phyloP scores from a whole-genome alignment of 768 basidiomycete species.

The Termitomyces sp. region DNA sequence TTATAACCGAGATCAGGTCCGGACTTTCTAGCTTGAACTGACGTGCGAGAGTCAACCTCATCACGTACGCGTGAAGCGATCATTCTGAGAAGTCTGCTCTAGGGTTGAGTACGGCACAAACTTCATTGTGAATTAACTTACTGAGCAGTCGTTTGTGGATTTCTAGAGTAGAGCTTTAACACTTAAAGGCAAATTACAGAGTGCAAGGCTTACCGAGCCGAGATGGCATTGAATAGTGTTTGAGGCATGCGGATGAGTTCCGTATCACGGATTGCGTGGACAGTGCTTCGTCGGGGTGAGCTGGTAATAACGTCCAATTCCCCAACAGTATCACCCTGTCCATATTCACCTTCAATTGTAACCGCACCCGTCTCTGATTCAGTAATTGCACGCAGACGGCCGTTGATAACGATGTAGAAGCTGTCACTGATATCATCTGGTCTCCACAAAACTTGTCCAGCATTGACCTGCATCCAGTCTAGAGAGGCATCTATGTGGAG shows the following conservation, averaged over 20 bases:
- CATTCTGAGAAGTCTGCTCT: constrained; percentile 64
- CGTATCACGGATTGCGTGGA: constrained; percentile 97
- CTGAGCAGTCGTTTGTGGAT: constrained; percentile 84
- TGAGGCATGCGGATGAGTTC: constrained; percentile 96
- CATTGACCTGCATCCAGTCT: constrained; percentile 97
- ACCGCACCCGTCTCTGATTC: constrained; percentile 77
- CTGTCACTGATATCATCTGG: constrained; percentile 89
- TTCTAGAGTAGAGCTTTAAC: constrained; percentile 34
- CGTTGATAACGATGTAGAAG: constrained; percentile 98
- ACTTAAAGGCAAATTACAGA: background rate
- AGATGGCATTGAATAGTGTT: constrained; percentile 96
- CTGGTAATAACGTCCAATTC: constrained; percentile 97
- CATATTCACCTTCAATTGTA: constrained; percentile 86
- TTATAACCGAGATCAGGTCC: constrained; percentile 64
- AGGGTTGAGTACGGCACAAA: background rate
- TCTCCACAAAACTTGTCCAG: constrained; percentile 93
- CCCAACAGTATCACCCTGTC: constrained; percentile 95
- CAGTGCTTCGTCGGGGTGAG: constrained; percentile 78
- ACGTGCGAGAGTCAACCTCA: constrained; percentile 66
- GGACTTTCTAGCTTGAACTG: constrained; percentile 43
- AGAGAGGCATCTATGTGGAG: constrained; percentile 94
- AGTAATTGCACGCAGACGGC: constrained; percentile 84
- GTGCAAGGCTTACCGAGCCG: constrained; percentile 53
- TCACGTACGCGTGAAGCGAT: constrained; percentile 90
- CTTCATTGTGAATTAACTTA: constrained; percentile 27